Conservation (phyloP, 1,284 basidiomycete species). For the Taiwanofungus camphoratus region DNA sequence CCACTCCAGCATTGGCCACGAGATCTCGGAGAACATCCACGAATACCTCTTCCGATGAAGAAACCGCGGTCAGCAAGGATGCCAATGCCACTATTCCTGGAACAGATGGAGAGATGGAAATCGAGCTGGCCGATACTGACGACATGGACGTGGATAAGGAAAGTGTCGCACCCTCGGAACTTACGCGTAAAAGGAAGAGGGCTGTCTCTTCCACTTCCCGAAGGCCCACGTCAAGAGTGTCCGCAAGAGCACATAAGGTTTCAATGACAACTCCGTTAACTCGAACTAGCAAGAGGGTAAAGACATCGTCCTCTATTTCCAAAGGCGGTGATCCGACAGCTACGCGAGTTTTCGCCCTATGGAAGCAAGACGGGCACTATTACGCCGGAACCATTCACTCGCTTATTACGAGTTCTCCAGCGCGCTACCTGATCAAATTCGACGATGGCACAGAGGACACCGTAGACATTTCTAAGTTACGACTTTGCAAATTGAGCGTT, state of each 20-base stretch:
- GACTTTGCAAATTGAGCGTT: slow-evolving; percentile 39
- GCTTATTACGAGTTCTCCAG: slow-evolving; percentile 15
- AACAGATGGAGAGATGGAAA: slow-evolving; percentile 25
- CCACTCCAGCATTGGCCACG: neutral
- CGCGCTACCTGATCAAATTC: slow-evolving; percentile 46
- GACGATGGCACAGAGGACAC: slow-evolving; percentile 48
- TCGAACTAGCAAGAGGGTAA: slow-evolving; percentile 28
- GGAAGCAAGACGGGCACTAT: slow-evolving; percentile 54
- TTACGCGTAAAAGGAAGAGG: slow-evolving; percentile 47
- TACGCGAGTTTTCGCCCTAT: slow-evolving; percentile 62
- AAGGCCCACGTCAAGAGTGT: slow-evolving; percentile 14
- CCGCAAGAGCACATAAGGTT: slow-evolving; percentile 26
- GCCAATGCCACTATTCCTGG: slow-evolving; percentile 17
- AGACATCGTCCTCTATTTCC: slow-evolving; percentile 14
- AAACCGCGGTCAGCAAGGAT: slow-evolving; percentile 13
- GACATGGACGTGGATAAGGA: slow-evolving; percentile 25
- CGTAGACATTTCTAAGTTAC: slow-evolving; percentile 50
- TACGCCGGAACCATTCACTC: slow-evolving; percentile 54
- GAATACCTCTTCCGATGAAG: slow-evolving; percentile 7
- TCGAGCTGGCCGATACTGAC: slow-evolving; percentile 43
- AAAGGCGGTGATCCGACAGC: slow-evolving; percentile 13
- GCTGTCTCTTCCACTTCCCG: slow-evolving; percentile 19
- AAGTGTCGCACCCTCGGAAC: slow-evolving; percentile 5
- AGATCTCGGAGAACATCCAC: slow-evolving; percentile 2
- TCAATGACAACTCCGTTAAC: slow-evolving; percentile 24